Percentiles rank a stretch among this genome's conserved stretches.
phyloP scores from a whole-genome alignment of 106 monocot genomes.

The Phalaenopsis equestris region DNA sequence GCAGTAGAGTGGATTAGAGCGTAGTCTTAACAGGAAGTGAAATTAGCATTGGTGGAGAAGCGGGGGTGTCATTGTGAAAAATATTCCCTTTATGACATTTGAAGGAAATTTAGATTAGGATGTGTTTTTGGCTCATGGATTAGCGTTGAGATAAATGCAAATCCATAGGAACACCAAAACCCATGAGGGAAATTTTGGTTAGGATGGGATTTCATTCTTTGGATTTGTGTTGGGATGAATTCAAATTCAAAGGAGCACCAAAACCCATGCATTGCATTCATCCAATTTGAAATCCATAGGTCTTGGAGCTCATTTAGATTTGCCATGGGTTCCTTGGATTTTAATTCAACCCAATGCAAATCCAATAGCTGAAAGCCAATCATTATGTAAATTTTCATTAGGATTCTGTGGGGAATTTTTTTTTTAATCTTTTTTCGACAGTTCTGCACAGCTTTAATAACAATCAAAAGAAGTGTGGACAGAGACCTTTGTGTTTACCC shows the following conservation, averaged over 20 bases:
- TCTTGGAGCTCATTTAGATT: background rate
- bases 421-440: slow-evolving; percentile 23
- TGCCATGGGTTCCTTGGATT: background rate
- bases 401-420: background rate
- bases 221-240: too few relatives aligned
- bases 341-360: background rate
- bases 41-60: too few relatives aligned
- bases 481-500: slow-evolving; percentile 96
- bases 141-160: too few relatives aligned
- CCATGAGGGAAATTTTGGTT: background rate
- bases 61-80: too few relatives aligned
- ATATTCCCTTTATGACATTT: too few relatives aligned
- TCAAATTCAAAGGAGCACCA: too few relatives aligned
- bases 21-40: too few relatives aligned
- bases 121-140: too few relatives aligned
- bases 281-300: background rate
- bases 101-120: too few relatives aligned
- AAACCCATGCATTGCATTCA: background rate
- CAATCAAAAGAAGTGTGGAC: slow-evolving; percentile 81
- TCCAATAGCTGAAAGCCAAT: background rate
- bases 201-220: too few relatives aligned
- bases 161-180: too few relatives aligned
- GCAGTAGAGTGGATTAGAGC: too few relatives aligned
- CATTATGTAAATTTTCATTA: background rate
- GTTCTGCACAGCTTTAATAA: slow-evolving; percentile 78